Evolutionary conservation across 495 filamentous ascomycete species (phyloP).

Genomic region (Venustampulla echinocandica): DNA sequence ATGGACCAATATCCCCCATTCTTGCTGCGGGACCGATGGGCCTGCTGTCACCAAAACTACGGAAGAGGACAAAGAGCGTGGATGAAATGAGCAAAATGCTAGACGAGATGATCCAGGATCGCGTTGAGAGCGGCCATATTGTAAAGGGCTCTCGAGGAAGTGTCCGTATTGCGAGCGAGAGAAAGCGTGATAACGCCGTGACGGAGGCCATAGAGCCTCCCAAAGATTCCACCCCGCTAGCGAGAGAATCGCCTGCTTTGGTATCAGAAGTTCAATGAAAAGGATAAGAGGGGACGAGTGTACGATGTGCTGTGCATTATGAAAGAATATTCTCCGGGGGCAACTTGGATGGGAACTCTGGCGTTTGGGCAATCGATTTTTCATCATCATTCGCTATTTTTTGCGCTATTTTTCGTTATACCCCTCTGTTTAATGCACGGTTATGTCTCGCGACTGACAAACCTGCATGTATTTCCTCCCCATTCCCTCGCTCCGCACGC

Average conservation of each 20-base stretch:
- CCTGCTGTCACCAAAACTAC: conserved; percentile 23
- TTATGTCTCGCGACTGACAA: too few species aligned
- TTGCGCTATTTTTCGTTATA: too few species aligned
- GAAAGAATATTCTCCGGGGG: too few species aligned
- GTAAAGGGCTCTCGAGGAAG: conserved; percentile 43
- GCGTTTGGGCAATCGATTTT: too few species aligned
- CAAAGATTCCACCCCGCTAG: neutral
- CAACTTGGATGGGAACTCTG: too few species aligned
- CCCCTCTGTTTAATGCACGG: too few species aligned
- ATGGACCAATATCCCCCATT: conserved; percentile 23
- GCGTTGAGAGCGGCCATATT: conserved; percentile 60
- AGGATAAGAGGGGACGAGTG: neutral
- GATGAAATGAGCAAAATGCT: conserved; percentile 86
- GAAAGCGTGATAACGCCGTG: conserved; percentile 2
- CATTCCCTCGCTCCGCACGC: too few species aligned
- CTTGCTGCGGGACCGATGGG: conserved; percentile 14
- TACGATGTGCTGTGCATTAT: neutral
- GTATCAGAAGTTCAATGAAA: conserved; percentile 3
- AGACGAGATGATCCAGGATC: conserved; percentile 89
- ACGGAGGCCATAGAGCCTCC: neutral
- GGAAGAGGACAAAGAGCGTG: conserved; percentile 56
- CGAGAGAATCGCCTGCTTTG: neutral
- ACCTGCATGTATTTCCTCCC: too few species aligned
- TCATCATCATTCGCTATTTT: too few species aligned
- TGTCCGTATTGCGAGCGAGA: conserved; percentile 20